phyloP scores from a whole-genome alignment of 345 rosid genomes.

The Linum lewisii region DNA sequence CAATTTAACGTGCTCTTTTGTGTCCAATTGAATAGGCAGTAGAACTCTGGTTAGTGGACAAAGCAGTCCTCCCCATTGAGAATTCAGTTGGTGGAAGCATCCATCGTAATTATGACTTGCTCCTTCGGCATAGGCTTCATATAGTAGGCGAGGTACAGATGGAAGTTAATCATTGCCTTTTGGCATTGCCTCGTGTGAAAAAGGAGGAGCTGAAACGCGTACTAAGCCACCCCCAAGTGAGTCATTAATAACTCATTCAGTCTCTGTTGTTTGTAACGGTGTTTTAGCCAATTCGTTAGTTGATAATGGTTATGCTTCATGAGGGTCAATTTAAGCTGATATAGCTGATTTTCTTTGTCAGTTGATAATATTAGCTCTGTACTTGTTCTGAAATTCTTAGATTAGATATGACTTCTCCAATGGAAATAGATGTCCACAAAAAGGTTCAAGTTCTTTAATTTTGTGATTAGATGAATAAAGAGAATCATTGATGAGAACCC shows the following conservation, averaged over 20 bases:
- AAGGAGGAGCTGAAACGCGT: conserved; percentile 64
- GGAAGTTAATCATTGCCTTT: conserved; percentile 73
- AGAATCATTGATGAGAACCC: too few relatives aligned
- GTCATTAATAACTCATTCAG: not conserved
- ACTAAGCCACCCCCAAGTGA: conserved; percentile 89
- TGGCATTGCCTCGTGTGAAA: conserved; percentile 61
- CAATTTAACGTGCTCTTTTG: conserved; percentile 3
- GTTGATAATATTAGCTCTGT: not conserved
- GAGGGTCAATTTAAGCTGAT: not conserved
- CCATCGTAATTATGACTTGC: conserved; percentile 89
- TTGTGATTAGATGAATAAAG: too few relatives aligned
- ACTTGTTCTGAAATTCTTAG: not conserved
- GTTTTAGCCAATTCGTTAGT: not conserved
- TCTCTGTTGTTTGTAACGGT: not conserved
- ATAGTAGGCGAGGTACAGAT: conserved; percentile 85
- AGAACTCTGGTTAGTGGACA: conserved; percentile 88
- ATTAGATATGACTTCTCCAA: not conserved
- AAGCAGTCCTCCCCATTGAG: conserved; percentile 87
- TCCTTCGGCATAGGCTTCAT: conserved; percentile 89
- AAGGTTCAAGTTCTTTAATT: not conserved
- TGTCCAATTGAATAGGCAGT: conserved; percentile 56
- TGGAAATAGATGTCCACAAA: not conserved
- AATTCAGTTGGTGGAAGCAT: conserved; percentile 89
- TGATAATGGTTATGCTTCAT: not conserved
- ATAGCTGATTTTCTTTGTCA: not conserved